Evolutionary conservation across 164 flowering plant genomes (phyloP).

Genomic region (grape (Vitis vinifera)): ASM3070453v1 NC_081820.1:18804501-18805000

Average conservation of each 20-base stretch:
- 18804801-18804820: background rate
- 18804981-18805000: constrained; percentile 7
- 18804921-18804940: constrained; percentile 57
- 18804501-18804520: background rate
- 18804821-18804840: background rate
- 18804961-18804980: constrained; percentile 20
- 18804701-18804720: constrained; percentile 13
- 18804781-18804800: background rate
- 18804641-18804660: background rate
- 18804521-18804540: background rate
- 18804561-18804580: constrained; percentile 9
- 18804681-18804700: constrained; percentile 26
- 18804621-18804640: constrained; percentile 14
- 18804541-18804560: too few species aligned
- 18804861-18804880: constrained; percentile 38
- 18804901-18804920: constrained; percentile 43
- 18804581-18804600: background rate
- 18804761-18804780: background rate
- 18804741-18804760: constrained; percentile 7
- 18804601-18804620: constrained; percentile 5
- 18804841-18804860: constrained; percentile 31
- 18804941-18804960: constrained; percentile 33
- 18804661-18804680: background rate
- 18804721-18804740: constrained; percentile 7
- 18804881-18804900: constrained; percentile 40